Evolutionary conservation across 2,329 filamentous ascomycete species (phyloP).

Genomic region (Escovopsis weberi): DNA sequence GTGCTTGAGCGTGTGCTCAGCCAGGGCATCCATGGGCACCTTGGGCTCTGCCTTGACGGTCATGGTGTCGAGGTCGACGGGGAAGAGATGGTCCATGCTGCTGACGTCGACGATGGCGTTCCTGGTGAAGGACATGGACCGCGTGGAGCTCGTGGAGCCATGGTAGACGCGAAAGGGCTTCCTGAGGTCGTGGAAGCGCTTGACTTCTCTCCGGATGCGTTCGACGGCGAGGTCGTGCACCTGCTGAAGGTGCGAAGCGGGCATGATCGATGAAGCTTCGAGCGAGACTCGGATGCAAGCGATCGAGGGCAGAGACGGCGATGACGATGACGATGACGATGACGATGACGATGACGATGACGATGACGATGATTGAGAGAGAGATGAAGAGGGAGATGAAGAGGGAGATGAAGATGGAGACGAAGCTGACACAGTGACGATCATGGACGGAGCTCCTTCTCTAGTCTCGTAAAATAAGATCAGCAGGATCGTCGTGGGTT

Average conservation of each 20-base stretch:
- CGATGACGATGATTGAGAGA: neutral
- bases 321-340: too few species aligned
- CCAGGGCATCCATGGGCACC: constrained; percentile 42
- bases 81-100: constrained; percentile 35
- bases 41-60: constrained; percentile 43
- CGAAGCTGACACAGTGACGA: too few species aligned
- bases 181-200: constrained; percentile 15
- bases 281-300: neutral
- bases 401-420: neutral
- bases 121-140: constrained; percentile 24
- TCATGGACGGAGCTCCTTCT: too few species aligned
- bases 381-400: neutral
- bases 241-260: constrained; percentile 11
- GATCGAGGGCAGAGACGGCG: too few species aligned
- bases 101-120: constrained; percentile 38
- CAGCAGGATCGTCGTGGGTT: too few species aligned
- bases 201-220: constrained; percentile 14
- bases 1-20: constrained; percentile 33
- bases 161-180: constrained; percentile 44
- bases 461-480: too few species aligned
- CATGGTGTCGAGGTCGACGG: constrained; percentile 29
- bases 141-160: constrained; percentile 46
- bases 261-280: neutral
- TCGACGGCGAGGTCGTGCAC: constrained; percentile 14
- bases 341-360: neutral